phyloP scores from a whole-genome alignment of 495 filamentous ascomycete genomes.

The Durotheca rogersii region DNA sequence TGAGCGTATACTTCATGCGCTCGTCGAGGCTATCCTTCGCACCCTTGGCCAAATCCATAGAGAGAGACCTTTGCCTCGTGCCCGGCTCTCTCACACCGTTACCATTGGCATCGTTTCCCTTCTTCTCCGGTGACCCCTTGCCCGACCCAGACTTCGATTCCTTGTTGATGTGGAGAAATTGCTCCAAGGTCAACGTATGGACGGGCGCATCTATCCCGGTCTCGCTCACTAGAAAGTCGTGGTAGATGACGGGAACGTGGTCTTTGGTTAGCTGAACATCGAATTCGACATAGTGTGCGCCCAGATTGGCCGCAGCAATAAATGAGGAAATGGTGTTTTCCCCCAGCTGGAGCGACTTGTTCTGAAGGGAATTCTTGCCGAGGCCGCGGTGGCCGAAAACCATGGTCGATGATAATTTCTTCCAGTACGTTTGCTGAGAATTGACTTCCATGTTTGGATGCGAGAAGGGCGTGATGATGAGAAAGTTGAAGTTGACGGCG shows the following conservation, averaged over 20 bases:
- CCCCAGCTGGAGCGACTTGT: constrained; percentile 85
- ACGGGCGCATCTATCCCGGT: constrained; percentile 97
- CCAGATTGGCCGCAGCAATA: constrained; percentile 91
- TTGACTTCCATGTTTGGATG: constrained; percentile 93
- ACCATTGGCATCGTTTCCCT: constrained; percentile 33
- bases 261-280: constrained; percentile 99
- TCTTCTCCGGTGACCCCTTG: constrained; percentile 24
- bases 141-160: constrained; percentile 32
- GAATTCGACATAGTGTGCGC: constrained; percentile 88
- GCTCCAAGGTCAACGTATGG: constrained; percentile 90
- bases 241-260: constrained; percentile 97
- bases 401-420: constrained; percentile 66
- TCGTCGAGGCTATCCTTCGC: constrained; percentile 66
- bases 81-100: constrained; percentile 39
- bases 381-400: constrained; percentile 92
- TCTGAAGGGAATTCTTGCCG: constrained; percentile 83
- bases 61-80: constrained; percentile 48
- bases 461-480: constrained; percentile 89
- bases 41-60: constrained; percentile 41
- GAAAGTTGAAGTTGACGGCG: constrained; percentile 92
- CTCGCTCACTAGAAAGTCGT: constrained; percentile 98
- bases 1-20: constrained; percentile 94
- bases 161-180: constrained; percentile 85
- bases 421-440: constrained; percentile 93
- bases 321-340: constrained; percentile 97